These are phyloP conservation scores for Naganishia liquefaciens DNA, from an alignment of 1,284 basidiomycete genomes.

Conservation along the genomic window DNA sequence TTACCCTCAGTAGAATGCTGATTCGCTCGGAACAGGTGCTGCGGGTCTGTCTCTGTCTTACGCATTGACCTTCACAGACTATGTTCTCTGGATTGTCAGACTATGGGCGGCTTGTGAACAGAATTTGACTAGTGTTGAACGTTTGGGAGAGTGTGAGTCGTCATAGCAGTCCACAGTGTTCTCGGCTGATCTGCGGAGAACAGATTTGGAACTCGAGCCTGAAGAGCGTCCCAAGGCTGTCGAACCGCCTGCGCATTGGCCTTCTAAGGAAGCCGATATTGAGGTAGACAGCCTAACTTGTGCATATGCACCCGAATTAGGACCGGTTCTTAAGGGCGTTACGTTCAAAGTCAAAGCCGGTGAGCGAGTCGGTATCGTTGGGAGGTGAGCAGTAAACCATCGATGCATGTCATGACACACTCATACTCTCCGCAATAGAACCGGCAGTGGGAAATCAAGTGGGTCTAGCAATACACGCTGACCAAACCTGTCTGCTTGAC, in stretches of 20 bases:
- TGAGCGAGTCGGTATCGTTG: conserved; percentile 60
- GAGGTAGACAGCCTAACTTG: conserved; percentile 55
- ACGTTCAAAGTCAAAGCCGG: conserved; percentile 56
- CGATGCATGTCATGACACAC: no score
- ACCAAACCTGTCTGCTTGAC: no score
- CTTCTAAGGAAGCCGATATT: conserved; percentile 53
- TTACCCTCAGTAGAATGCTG: conserved; percentile 26
- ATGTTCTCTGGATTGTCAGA: conserved; percentile 57
- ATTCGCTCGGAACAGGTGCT: conserved; percentile 15
- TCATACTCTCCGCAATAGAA: no score
- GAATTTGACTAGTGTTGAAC: conserved; percentile 50
- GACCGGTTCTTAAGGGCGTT: conserved; percentile 57
- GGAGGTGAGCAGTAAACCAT: conserved; percentile 47
- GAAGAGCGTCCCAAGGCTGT: conserved; percentile 55
- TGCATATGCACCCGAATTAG: conserved; percentile 56
- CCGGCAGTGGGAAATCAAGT: conserved; percentile 33
- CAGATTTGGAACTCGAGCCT: conserved; percentile 53
- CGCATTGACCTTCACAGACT: conserved; percentile 54
- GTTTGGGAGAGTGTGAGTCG: conserved; percentile 27
- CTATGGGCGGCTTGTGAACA: conserved; percentile 56
- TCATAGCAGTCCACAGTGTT: neutral
- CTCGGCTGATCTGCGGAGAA: conserved; percentile 18
- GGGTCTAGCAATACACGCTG: neutral
- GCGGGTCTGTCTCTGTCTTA: conserved; percentile 38
- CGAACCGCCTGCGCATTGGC: conserved; percentile 59